These are phyloP conservation scores for Beauveria caledonica DNA, from an alignment of 2,329 filamentous ascomycete genomes.

Conservation along the genomic window DNA sequence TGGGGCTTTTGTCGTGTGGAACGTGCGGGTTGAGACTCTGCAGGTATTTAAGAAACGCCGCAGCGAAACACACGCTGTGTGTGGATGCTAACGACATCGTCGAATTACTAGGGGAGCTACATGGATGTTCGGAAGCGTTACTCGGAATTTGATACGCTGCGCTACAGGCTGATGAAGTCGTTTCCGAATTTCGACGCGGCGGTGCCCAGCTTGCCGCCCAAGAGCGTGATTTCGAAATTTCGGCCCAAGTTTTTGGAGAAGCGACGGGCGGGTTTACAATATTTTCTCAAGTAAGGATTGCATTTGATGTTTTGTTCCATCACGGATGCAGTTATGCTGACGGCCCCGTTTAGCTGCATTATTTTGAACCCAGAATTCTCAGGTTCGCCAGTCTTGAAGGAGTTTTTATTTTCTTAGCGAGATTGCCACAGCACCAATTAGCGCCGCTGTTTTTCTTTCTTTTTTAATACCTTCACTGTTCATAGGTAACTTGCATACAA, in stretches of 20 bases:
- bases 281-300: constrained; percentile 76
- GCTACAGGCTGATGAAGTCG: constrained; percentile 62
- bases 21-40: constrained; percentile 78
- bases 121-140: constrained; percentile 67
- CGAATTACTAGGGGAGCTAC: constrained; percentile 39
- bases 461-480: not conserved
- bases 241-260: constrained; percentile 78
- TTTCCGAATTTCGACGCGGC: constrained; percentile 79
- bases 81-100: too few species aligned
- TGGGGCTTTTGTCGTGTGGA: constrained; percentile 95
- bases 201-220: constrained; percentile 85
- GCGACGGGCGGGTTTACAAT: constrained; percentile 72
- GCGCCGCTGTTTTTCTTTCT: not conserved
- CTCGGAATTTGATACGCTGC: constrained; percentile 85
- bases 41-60: constrained; percentile 46
- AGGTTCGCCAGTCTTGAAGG: constrained; percentile 18
- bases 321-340: constrained; percentile 14
- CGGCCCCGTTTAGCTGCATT: constrained; percentile 9
- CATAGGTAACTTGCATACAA: not conserved
- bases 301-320: not conserved
- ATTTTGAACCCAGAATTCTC: constrained; percentile 18
- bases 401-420: constrained; percentile 17
- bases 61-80: too few species aligned
- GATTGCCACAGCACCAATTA: not conserved
- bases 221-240: constrained; percentile 84